Evolutionary conservation across 306 rosid species (phyloP).

Genomic region (Chamaecrista fasciculata): DNA sequence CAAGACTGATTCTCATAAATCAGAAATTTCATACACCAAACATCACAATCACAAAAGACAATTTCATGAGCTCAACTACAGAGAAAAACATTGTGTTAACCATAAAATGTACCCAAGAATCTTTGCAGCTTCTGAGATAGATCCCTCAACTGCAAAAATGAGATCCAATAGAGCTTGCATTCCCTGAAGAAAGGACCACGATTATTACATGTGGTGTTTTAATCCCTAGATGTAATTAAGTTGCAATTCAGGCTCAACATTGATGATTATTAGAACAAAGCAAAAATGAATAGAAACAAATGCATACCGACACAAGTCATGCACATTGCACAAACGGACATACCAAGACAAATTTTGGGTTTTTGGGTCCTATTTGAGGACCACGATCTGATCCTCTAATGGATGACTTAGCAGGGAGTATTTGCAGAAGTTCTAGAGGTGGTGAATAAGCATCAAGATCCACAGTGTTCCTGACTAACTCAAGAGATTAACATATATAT

Average conservation of each 20-base stretch:
- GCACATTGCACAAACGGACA: background rate
- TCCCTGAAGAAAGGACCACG: slow-evolving; percentile 52
- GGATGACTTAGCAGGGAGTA: slow-evolving; percentile 76
- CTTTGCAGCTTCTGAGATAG: slow-evolving; percentile 81
- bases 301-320: background rate
- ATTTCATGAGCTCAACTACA: slow-evolving; percentile 11
- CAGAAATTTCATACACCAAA: background rate
- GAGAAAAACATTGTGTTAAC: background rate
- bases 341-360: slow-evolving; percentile 64
- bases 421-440: slow-evolving; percentile 73
- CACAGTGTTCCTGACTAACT: slow-evolving; percentile 59
- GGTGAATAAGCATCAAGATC: slow-evolving; percentile 69
- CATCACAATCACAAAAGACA: background rate
- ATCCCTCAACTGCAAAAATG: slow-evolving; percentile 72
- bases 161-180: slow-evolving; percentile 94
- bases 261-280: background rate
- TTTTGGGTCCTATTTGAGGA: slow-evolving; percentile 80
- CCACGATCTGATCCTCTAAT: slow-evolving; percentile 66
- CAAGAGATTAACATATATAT: slow-evolving; percentile 24
- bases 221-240: background rate
- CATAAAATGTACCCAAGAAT: slow-evolving; percentile 63
- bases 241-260: slow-evolving; percentile 10
- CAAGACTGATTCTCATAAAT: background rate
- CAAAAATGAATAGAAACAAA: background rate
- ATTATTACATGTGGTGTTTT: background rate